These are phyloP conservation scores for Ceratocystis papillata DNA, from an alignment of 2,329 filamentous ascomycete genomes.

Conservation along the genomic window DNA sequence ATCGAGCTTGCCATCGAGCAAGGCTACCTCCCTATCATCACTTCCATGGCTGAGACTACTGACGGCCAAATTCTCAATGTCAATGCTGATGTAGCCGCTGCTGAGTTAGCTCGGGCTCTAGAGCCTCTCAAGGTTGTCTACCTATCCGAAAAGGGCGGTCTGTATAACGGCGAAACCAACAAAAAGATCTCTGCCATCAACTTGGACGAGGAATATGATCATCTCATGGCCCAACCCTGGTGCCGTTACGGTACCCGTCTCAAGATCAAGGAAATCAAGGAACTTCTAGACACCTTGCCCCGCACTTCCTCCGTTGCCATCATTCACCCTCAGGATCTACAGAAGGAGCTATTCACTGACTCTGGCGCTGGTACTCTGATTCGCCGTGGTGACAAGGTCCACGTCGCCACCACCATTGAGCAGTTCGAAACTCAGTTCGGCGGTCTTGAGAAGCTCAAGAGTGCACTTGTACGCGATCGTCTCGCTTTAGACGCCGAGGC, in stretches of 20 bases:
- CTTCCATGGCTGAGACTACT: constrained; percentile 87
- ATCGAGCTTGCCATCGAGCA: constrained; percentile 87
- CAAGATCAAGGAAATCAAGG: constrained; percentile 97
- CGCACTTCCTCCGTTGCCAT: constrained; percentile 92
- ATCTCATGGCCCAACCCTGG: constrained; percentile 89
- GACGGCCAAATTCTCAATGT: constrained; percentile 93
- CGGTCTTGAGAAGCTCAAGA: constrained; percentile 58
- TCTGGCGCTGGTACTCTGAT: constrained; percentile 90
- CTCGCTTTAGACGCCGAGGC: constrained; percentile 71
- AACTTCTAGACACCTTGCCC: constrained; percentile 76
- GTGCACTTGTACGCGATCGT: constrained; percentile 69
- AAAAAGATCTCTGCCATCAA: constrained; percentile 97
- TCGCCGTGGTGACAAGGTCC: constrained; percentile 79
- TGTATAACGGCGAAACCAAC: constrained; percentile 86
- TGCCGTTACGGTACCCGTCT: constrained; percentile 87
- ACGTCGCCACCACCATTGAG: constrained; percentile 57
- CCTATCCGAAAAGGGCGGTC: constrained; percentile 91
- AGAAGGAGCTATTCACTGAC: constrained; percentile 95
- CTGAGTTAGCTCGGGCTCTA: constrained; percentile 76
- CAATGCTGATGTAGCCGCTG: constrained; percentile 92
- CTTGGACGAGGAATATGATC: constrained; percentile 88
- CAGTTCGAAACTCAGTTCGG: constrained; percentile 55
- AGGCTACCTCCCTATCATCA: constrained; percentile 84
- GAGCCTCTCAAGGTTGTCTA: constrained; percentile 97
- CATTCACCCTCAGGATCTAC: constrained; percentile 88